Evolutionary conservation across 2,329 filamentous ascomycete species (phyloP).

Genomic region (Phyllosticta paracitricarpa): DNA sequence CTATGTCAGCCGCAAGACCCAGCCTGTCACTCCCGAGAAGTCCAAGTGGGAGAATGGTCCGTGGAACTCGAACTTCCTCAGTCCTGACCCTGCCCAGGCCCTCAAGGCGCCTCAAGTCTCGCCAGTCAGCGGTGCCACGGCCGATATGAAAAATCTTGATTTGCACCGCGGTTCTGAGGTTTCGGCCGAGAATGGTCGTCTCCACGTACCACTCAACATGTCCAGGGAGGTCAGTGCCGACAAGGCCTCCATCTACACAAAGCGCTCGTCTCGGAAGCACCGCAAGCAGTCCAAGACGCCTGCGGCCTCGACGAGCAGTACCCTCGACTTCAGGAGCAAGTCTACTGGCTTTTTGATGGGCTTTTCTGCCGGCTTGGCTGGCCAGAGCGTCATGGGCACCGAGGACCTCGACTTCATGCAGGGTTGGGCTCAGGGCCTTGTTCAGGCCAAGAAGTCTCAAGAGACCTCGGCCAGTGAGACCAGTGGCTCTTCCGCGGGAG

Average conservation of each 20-base stretch:
- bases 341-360: not conserved
- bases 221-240: not conserved
- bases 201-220: constrained; percentile 14
- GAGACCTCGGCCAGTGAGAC: not conserved
- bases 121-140: not conserved
- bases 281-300: not conserved
- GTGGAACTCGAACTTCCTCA: constrained; percentile 20
- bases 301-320: not conserved
- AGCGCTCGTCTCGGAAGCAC: not conserved
- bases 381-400: not conserved
- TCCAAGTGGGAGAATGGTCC: constrained; percentile 22
- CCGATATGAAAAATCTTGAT: not conserved
- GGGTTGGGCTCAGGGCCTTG: constrained; percentile 1
- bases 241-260: not conserved
- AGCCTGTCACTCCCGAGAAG: constrained; percentile 1
- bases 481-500: not conserved
- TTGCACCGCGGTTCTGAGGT: not conserved
- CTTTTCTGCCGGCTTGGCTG: constrained; percentile 2
- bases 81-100: constrained; percentile 1
- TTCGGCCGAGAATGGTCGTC: constrained; percentile 10
- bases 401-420: constrained; percentile 7
- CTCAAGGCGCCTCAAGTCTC: constrained; percentile 7
- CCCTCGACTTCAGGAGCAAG: constrained; percentile 6
- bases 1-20: not conserved
- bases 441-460: not conserved